These are phyloP conservation scores for Ophiobolus disseminans DNA, from an alignment of 2,329 filamentous ascomycete genomes.

Conservation along the genomic window DNA sequence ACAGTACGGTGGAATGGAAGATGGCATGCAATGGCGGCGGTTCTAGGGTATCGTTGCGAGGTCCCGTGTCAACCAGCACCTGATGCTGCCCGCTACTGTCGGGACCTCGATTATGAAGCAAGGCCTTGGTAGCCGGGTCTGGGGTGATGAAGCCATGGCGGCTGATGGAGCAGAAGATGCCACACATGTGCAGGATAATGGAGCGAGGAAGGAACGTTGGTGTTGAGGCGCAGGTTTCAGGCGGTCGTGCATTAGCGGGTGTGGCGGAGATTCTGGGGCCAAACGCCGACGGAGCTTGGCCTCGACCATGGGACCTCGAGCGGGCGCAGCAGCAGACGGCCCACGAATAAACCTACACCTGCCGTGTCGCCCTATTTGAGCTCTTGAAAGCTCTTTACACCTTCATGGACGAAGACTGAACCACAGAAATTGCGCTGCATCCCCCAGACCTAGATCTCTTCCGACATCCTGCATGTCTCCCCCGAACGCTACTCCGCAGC, in stretches of 20 bases:
- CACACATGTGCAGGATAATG: constrained; percentile 44
- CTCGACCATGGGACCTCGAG: constrained; percentile 16
- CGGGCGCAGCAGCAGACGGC: constrained; percentile 13
- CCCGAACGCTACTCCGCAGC: constrained; percentile 40
- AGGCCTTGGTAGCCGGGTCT: constrained; percentile 28
- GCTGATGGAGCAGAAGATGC: constrained; percentile 61
- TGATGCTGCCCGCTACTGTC: constrained; percentile 34
- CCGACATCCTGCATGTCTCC: constrained; percentile 46
- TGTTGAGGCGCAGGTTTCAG: constrained; percentile 8
- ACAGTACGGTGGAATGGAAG: constrained; percentile 87
- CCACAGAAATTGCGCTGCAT: too few species aligned
- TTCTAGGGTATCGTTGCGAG: background rate
- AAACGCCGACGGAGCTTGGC: constrained; percentile 28
- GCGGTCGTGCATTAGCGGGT: constrained; percentile 7
- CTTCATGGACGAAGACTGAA: constrained; percentile 32
- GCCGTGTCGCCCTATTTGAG: constrained; percentile 6
- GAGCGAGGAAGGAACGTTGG: constrained; percentile 16
- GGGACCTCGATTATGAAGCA: constrained; percentile 44
- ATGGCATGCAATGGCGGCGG: constrained; percentile 54
- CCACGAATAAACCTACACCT: constrained; percentile 2
- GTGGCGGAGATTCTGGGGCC: constrained; percentile 26
- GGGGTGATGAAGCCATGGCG: constrained; percentile 29
- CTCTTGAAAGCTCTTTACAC: constrained; percentile 14
- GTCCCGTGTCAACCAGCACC: constrained; percentile 12
- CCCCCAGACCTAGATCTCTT: constrained; percentile 6